Base-by-base conservation (phyloP, 2,329 filamentous ascomycete species). In the Diplodia scrobiculata region DNA sequence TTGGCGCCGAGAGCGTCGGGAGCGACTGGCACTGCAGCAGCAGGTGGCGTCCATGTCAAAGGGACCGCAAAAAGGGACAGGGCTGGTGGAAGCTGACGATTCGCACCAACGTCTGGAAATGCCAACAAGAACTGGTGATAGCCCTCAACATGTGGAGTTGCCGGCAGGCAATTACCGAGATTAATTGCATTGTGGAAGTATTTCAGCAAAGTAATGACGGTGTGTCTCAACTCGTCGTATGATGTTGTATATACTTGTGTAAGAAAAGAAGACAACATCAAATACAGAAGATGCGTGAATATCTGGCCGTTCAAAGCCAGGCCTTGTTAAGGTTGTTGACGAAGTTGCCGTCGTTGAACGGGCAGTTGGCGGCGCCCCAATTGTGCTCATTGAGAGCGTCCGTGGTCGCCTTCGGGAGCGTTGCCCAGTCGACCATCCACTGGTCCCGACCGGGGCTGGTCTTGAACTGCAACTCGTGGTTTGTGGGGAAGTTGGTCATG, bases 391-490 rank as follows among this genome's bases (percentile, higher is more conserved):
- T 27, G 10, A 51, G 25, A 14, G 48, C 48, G 11, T 51, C 25
- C 21, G 11, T 27, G 21, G 21, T 45, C 7, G 41, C 5, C 41
- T 45, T 45, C 2, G 41, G 41, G 41, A 45, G 41, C 2, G 1
- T 2, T 9, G 2, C n/a, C n/a, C 13, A 32, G 17, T 17, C 17
- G 51, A 29, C 19, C 32, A 53, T 32, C 51, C 51, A 53, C 27
- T n/a, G 9, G 17, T 53, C 29, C 1, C 51, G 51, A 14, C 51
- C 51, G 17, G 51, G 51, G n/a, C 51, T 53, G 17, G 51, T 53
- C 51, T 53, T 53, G 51, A 53, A 53, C 51, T 53, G 71, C 50
- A 78, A 68, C 47, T 76, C 71, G 68, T 82, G 80, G 69, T 82
- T 74, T 34, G 72, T 54, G 1, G 72, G 68, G 64, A 69, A 68